Percentiles rank a stretch among this genome's conserved stretches.
These are phyloP conservation scores for Tritrichomonas musculus DNA, from an alignment of 208 protist genomes.

Conservation along the genomic window DNA sequence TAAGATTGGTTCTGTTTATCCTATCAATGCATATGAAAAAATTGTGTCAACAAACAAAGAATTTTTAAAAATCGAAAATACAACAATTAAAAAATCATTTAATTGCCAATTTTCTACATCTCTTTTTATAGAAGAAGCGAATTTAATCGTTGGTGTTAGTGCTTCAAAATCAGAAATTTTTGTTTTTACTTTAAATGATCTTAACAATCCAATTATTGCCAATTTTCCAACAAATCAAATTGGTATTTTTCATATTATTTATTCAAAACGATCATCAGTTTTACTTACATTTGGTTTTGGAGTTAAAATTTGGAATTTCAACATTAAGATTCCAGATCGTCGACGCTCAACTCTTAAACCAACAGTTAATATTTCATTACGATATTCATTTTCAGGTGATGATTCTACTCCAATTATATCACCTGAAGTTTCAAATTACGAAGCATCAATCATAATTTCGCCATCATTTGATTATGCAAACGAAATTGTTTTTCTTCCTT, in stretches of 20 bases:
- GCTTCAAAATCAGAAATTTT: background rate
- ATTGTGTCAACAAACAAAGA: background rate
- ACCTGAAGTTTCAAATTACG: background rate
- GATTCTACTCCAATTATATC: background rate
- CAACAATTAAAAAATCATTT: background rate
- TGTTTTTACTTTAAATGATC: background rate
- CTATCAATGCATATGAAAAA: background rate
- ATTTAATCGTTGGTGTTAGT: background rate
- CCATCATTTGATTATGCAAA: background rate
- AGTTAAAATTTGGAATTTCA: background rate
- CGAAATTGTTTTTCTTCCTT: background rate
- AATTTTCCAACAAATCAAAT: background rate
- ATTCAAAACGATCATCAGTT: background rate
- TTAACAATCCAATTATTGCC: background rate
- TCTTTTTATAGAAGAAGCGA: background rate
- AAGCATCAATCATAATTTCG: background rate
- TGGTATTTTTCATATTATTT: background rate
- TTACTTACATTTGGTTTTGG: background rate
- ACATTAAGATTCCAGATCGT: background rate
- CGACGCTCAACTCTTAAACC: background rate
- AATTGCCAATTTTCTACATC: background rate
- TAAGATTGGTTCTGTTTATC: background rate
- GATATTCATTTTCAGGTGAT: background rate
- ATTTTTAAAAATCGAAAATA: background rate
- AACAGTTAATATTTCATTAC: too few species aligned